Percentiles rank a stretch among this genome's conserved stretches.
Conservation (phyloP, 1,284 basidiomycete species). For the Limonomyces culmigenus region DNA sequence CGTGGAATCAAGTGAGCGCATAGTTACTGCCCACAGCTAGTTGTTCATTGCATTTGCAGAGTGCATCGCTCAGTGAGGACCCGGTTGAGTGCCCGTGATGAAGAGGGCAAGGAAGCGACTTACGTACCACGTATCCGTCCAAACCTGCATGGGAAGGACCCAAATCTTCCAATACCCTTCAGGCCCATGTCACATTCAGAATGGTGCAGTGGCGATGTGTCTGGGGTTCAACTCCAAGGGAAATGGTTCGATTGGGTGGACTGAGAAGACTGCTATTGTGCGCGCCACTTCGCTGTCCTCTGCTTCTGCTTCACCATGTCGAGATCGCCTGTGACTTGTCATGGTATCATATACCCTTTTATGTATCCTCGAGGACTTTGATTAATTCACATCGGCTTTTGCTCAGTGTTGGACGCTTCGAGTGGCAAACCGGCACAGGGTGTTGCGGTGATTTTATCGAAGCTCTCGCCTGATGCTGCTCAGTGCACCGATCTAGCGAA, state of each 20-base stretch:
- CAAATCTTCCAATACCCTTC: no score
- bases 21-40: no score
- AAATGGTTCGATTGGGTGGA: no score
- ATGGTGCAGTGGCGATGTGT: no score
- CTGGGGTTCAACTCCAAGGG: no score
- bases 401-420: conserved; percentile 72
- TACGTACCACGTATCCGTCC: background rate
- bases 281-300: no score
- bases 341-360: conserved; percentile 30
- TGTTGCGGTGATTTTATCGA: conserved; percentile 45
- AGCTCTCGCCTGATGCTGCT: conserved; percentile 4
- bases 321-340: conserved; percentile 82
- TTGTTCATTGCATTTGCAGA: no score
- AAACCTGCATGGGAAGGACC: no score
- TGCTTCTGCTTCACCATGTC: no score
- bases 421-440: conserved; percentile 65
- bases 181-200: no score
- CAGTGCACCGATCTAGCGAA: background rate
- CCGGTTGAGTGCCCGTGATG: background rate
- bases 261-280: no score
- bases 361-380: background rate
- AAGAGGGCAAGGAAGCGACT: background rate
- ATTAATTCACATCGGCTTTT: background rate
- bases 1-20: background rate
- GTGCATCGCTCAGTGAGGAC: background rate